Conservation (phyloP, 1,284 basidiomycete genomes). For the Ceratobasidium sp. region DNA sequence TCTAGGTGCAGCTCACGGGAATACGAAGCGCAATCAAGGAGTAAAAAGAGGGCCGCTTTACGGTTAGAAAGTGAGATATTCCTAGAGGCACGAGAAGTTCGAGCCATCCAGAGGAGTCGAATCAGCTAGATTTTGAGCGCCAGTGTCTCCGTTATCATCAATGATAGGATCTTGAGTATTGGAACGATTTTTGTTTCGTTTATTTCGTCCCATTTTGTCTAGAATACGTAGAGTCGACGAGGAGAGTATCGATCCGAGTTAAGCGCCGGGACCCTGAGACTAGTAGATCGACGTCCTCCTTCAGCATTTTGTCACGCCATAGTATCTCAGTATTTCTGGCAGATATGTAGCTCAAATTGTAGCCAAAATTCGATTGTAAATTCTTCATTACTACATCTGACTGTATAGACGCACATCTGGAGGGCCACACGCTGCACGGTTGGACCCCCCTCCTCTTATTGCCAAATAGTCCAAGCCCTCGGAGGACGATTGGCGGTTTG, state of each 20-base stretch:
- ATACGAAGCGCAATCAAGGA: too few relatives aligned
- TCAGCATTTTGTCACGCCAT: not conserved
- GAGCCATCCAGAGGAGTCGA: slow-evolving; percentile 7
- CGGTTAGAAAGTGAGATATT: too few relatives aligned
- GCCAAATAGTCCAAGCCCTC: slow-evolving; percentile 10
- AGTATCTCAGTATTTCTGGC: not conserved
- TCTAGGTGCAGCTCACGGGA: too few relatives aligned
- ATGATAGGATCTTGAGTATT: too few relatives aligned
- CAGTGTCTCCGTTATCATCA: not conserved
- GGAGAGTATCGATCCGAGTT: not conserved
- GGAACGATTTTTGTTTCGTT: not conserved
- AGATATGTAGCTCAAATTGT: not conserved
- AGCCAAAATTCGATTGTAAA: not conserved
- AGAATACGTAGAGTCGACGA: not conserved
- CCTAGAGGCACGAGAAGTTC: not conserved
- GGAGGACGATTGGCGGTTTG: not conserved
- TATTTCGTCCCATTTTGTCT: not conserved
- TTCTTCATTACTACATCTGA: not conserved
- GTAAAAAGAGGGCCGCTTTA: too few relatives aligned
- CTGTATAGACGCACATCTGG: too few relatives aligned
- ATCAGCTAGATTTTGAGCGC: not conserved
- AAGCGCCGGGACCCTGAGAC: slow-evolving; percentile 11
- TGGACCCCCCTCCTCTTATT: too few relatives aligned
- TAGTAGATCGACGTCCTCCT: not conserved
- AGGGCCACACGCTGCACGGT: too few relatives aligned